Base-by-base conservation (phyloP, 495 filamentous ascomycete genomes). In the Penicillium longicatenatum region DNA sequence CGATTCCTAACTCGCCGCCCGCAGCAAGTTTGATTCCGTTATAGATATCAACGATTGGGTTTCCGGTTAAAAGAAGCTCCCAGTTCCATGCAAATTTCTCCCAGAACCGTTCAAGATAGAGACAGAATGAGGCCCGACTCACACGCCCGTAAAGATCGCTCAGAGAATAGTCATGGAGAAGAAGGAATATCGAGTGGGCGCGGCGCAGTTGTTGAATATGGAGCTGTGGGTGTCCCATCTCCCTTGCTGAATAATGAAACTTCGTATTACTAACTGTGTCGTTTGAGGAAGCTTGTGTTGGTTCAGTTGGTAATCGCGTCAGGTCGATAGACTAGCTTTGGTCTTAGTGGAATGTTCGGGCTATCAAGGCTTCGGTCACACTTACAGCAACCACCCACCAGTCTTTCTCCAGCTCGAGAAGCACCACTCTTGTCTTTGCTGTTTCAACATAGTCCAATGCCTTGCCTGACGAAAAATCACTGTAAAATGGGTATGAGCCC, bases 311-410 rank as follows among this genome's bases (percentile, higher is more conserved):
- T 33, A 79, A 72, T 61, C 83, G 84, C 37, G 89, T 95, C 21
- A 92, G 75, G 69, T 90, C 86, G 61, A 95, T 78, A 51, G 87
- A 90, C 88, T 91, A 63, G 19, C 22, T 24, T 55, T 10, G 67
- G 37, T 68, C 48, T 71, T 33, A 70, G 64, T 54, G 33, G 26
- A 31, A 33, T 51, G 20, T 24, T 58, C 46, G 19, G n/a, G 3
- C 14, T 17, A 45, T 49, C 51, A 52, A 24, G 8, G 43, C 17
- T 21, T 77, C 58, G 71, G 49, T 10, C 29, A 57, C 24, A 66
- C 72, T 50, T 63, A 96, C 93, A 56, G 92, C 92, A 46, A 97
- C 75, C 61, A 97, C 85, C 94, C 94, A 99, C 94, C 94, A 99
- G 46, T 90, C 87, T 58, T 88, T 81, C 69, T 91, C 89, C 52